Evolutionary conservation across 331 rosid species (phyloP).

Genomic region (Stylosanthes scabra): DNA sequence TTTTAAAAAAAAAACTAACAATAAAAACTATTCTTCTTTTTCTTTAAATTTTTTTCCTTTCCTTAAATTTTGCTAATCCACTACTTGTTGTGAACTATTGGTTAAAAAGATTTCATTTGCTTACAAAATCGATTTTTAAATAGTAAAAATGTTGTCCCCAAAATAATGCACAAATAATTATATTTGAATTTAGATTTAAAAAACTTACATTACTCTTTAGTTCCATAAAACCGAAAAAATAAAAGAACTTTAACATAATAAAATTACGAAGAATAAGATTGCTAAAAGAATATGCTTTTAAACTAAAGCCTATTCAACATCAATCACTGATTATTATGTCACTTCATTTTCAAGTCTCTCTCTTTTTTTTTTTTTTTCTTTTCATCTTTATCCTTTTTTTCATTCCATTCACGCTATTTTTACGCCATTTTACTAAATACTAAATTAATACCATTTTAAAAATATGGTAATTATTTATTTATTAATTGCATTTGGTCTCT

Average conservation of each 20-base stretch:
- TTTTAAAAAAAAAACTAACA: too few species aligned
- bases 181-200: background rate
- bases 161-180: too few species aligned
- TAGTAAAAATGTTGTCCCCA: background rate
- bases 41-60: too few species aligned
- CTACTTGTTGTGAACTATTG: too few species aligned
- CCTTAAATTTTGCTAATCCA: too few species aligned
- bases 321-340: background rate
- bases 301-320: background rate
- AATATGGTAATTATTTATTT: too few species aligned
- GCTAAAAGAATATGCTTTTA: background rate
- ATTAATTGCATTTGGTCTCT: too few species aligned
- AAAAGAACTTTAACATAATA: background rate
- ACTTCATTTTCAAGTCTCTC: background rate
- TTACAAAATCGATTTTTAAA: background rate
- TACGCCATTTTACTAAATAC: too few species aligned
- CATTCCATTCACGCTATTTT: background rate
- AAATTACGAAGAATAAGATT: too few species aligned
- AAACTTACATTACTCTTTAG: background rate
- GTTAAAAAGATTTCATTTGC: too few species aligned
- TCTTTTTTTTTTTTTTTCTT: background rate
- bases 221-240: background rate
- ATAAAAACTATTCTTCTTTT: too few species aligned
- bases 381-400: constrained; percentile 10
- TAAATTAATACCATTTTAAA: too few species aligned